Percentiles rank a stretch among this genome's conserved stretches.
Evolutionary conservation across 176 grass and related monocot species (phyloP).

Genomic region (Triticum monococcum): DNA sequence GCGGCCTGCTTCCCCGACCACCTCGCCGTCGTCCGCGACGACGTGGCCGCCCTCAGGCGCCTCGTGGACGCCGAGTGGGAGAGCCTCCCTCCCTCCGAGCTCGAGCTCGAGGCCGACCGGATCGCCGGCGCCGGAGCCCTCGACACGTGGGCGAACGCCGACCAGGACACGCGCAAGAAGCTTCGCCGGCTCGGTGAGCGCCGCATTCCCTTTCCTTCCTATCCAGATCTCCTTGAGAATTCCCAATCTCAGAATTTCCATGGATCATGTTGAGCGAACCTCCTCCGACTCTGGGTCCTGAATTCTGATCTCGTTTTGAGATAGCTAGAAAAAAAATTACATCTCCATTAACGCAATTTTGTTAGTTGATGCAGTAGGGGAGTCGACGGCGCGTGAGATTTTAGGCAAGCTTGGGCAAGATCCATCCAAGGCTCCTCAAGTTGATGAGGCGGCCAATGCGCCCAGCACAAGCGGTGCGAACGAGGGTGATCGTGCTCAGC

Average conservation of each 20-base stretch:
- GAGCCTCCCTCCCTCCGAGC: conserved; percentile 17
- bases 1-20: conserved; percentile 27
- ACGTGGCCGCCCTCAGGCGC: conserved; percentile 11
- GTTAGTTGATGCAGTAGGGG: conserved; percentile 29
- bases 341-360: background rate
- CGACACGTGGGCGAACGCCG: conserved; percentile 19
- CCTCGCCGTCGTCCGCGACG: background rate
- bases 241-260: background rate
- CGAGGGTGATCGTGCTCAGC: background rate
- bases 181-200: conserved; percentile 31
- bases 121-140: background rate
- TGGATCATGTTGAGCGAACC: background rate
- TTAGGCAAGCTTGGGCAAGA: conserved; percentile 17
- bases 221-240: background rate
- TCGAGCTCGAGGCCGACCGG: conserved; percentile 26
- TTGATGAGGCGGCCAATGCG: background rate
- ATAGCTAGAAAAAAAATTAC: background rate
- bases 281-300: background rate
- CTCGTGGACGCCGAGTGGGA: conserved; percentile 39
- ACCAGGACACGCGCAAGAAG: conserved; percentile 6
- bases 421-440: background rate
- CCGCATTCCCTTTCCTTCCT: background rate
- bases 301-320: background rate
- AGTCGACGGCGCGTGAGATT: conserved; percentile 17
- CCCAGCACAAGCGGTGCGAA: background rate